Evolutionary conservation across 345 rosid species (phyloP), one percentile per base, ranked within the genome.

Genomic region (Bruguiera gymnorhiza): DNA sequence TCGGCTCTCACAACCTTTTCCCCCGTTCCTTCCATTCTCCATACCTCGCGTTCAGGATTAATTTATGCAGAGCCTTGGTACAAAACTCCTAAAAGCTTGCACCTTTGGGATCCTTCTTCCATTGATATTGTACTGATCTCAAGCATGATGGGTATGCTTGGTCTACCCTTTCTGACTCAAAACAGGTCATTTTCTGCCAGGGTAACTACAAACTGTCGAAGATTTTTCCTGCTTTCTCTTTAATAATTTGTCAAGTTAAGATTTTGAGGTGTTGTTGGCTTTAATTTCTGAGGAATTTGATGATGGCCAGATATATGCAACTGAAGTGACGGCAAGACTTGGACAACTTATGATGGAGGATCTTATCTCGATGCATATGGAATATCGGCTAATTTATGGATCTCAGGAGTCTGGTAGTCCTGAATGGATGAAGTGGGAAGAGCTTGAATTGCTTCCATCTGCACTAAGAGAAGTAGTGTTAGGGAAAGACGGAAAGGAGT

Each of bases 341-440:
- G 96, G 93, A 48, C 86, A 86, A 80, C 87, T 91, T 75, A 77
- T 86, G 87, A 94, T 94, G 97, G 91, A 89, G 81, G 94, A 88
- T 77, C 95, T 94, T 73, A 83, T 89, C 70, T 82, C 87, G 21
- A 83, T 88, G 96, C 91, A 89, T 68, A 67, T 58, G 62, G 98
- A 94, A 69, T 85, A 82, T 53, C 81, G 76, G 67, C 78, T 75
- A 52, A 84, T 85, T 55, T 82, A 89, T 70, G 98, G 98, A 29
- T 66, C 80, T 27, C 74, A 76, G 52, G 83, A 82, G 55, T 74
- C 83, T 18, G 31, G 78, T 65, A 78, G 46, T 63, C 95, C 97
- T 66, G 59, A 75, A 48, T 91, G 95, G 95, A 82, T 90, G 89
- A 82, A 78, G 62, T 81, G 85, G 88, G 78, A 88, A 75, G 86